A percentile compares a stretch with the other conserved stretches of the same genome.
These are phyloP conservation scores for Pseudocercospora cruenta DNA, from an alignment of 2,329 filamentous ascomycete species.

Conservation along the genomic window DNA sequence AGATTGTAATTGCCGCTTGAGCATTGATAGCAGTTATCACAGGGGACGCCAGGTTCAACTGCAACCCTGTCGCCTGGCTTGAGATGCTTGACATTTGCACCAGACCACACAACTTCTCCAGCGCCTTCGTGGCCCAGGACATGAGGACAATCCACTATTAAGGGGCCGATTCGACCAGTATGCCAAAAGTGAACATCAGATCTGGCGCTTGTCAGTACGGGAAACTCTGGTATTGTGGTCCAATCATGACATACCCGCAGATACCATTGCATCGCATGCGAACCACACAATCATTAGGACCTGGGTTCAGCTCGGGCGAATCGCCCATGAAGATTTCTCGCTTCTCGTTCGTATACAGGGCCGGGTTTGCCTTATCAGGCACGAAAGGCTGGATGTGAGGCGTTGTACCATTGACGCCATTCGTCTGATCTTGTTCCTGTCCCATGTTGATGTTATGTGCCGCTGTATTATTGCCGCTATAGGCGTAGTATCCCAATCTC, in stretches of 20 bases:
- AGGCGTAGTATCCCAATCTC: neutral
- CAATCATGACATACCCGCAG: slow-evolving; percentile 27
- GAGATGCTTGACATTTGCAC: slow-evolving; percentile 59
- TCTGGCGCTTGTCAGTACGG: slow-evolving; percentile 10
- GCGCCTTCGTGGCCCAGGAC: slow-evolving; percentile 73
- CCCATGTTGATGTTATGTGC: slow-evolving; percentile 1
- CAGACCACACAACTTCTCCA: slow-evolving; percentile 64
- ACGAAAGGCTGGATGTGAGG: slow-evolving; percentile 6
- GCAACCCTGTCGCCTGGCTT: slow-evolving; percentile 68
- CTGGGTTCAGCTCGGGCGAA: slow-evolving; percentile 32
- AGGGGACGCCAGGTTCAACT: slow-evolving; percentile 68
- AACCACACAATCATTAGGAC: slow-evolving; percentile 34
- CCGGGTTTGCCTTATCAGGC: slow-evolving; percentile 30
- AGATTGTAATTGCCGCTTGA: slow-evolving; percentile 85
- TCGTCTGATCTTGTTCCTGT: slow-evolving; percentile 17
- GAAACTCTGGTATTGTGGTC: neutral
- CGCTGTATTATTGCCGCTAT: neutral
- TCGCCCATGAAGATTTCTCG: slow-evolving; percentile 35
- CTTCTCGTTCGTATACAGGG: slow-evolving; percentile 34
- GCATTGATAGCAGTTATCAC: slow-evolving; percentile 65
- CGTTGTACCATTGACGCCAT: slow-evolving; percentile 15
- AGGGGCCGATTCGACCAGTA: slow-evolving; percentile 62
- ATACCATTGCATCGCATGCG: slow-evolving; percentile 37
- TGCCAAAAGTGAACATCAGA: slow-evolving; percentile 38
- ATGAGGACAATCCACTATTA: slow-evolving; percentile 65